phyloP scores from a whole-genome alignment of 345 rosid genomes.

The Brassica carinata region DNA sequence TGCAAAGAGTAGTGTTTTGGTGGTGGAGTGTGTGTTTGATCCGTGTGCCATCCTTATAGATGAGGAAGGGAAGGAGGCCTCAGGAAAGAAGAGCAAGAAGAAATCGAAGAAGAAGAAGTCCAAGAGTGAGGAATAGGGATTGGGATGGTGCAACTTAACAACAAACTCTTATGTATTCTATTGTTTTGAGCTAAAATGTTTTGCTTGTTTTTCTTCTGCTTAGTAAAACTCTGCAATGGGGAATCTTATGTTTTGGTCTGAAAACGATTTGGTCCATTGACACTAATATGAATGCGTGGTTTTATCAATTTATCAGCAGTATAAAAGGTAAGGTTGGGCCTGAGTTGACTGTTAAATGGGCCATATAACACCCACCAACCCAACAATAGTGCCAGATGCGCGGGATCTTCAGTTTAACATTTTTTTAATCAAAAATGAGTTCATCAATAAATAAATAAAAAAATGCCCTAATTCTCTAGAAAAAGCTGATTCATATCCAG shows the following conservation, averaged over 20 bases:
- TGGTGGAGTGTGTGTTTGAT: neutral
- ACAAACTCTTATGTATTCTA: neutral
- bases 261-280: constrained; percentile 2
- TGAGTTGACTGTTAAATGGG: neutral
- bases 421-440: neutral
- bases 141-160: constrained; percentile 18
- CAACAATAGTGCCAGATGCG: constrained; percentile 17
- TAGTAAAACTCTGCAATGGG: neutral
- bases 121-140: constrained; percentile 26
- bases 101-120: constrained; percentile 39
- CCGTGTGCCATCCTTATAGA: neutral
- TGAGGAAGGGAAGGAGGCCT: constrained; percentile 30
- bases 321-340: constrained; percentile 19
- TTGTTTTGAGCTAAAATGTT: constrained; percentile 6
- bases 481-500: neutral
- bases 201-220: neutral
- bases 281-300: neutral
- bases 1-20: neutral
- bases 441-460: neutral
- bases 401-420: neutral
- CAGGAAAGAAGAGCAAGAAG: constrained; percentile 40
- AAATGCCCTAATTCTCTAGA: constrained; percentile 8
- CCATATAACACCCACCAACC: neutral
- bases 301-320: neutral
- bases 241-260: constrained; percentile 15